Evolutionary conservation across 371 early-diverging fungal species (phyloP).

Genomic region (Mortierella sp.): DNA sequence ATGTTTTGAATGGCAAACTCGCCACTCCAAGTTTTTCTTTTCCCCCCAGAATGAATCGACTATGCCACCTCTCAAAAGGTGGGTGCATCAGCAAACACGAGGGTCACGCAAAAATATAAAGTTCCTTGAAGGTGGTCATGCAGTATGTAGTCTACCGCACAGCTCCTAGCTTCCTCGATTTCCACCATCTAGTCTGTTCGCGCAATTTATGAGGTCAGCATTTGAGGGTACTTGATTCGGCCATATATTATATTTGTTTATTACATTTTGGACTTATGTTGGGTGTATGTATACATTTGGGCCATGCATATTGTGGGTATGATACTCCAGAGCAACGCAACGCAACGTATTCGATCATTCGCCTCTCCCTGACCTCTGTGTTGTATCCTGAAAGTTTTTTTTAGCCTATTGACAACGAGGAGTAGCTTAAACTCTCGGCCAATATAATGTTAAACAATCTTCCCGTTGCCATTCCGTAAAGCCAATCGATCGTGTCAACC

Average conservation of each 20-base stretch:
- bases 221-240: background rate
- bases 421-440: background rate
- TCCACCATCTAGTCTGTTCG: background rate
- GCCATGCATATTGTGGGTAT: no score
- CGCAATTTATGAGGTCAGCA: background rate
- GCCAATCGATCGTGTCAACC: background rate
- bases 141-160: no score
- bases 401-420: no score
- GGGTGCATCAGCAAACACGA: no score
- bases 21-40: no score
- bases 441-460: background rate
- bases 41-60: no score
- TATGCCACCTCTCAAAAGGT: no score
- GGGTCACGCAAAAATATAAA: no score
- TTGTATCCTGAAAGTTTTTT: background rate
- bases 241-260: background rate
- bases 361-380: background rate
- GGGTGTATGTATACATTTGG: no score
- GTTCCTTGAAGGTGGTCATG: no score
- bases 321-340: no score
- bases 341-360: background rate
- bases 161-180: background rate
- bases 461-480: background rate
- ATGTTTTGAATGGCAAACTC: no score
- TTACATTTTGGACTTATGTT: background rate